Conservation (phyloP, 805 yeast genomes). For the Metschnikowia santaceciliae region DNA sequence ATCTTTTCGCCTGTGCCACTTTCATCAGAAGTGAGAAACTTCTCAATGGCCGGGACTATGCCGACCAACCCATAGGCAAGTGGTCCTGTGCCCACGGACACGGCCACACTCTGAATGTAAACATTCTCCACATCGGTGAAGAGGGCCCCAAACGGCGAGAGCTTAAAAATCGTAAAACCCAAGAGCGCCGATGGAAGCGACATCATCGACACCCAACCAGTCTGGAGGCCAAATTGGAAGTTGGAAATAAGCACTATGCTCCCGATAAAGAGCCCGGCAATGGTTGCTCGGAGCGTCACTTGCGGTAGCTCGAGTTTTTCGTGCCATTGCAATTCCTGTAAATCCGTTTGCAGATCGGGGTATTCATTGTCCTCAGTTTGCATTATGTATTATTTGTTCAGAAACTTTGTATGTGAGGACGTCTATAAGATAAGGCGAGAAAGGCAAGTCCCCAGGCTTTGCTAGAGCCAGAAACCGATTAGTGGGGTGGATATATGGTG, state of each 20-base stretch:
- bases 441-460: not conserved
- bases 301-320: slow-evolving; percentile 57
- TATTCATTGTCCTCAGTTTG: not conserved
- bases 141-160: slow-evolving; percentile 42
- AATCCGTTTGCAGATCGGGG: not conserved
- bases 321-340: slow-evolving; percentile 14
- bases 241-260: slow-evolving; percentile 82
- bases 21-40: slow-evolving; percentile 74
- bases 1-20: slow-evolving; percentile 52
- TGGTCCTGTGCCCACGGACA: slow-evolving; percentile 97
- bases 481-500: not conserved
- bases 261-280: slow-evolving; percentile 82
- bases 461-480: too few relatives aligned
- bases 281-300: slow-evolving; percentile 66
- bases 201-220: slow-evolving; percentile 99
- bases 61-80: slow-evolving; percentile 94
- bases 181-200: slow-evolving; percentile 88
- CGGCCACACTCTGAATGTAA: slow-evolving; percentile 85
- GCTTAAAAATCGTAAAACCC: slow-evolving; percentile 78
- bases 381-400: not conserved
- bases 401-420: not conserved
- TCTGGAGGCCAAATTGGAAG: slow-evolving; percentile 94
- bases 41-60: slow-evolving; percentile 92
- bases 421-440: not conserved
- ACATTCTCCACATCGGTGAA: slow-evolving; percentile 91